A percentile compares a stretch with the other conserved stretches of the same genome.
These are phyloP conservation scores for Erucastrum elatum DNA, from an alignment of 345 rosid genomes.

Conservation along the genomic window DNA sequence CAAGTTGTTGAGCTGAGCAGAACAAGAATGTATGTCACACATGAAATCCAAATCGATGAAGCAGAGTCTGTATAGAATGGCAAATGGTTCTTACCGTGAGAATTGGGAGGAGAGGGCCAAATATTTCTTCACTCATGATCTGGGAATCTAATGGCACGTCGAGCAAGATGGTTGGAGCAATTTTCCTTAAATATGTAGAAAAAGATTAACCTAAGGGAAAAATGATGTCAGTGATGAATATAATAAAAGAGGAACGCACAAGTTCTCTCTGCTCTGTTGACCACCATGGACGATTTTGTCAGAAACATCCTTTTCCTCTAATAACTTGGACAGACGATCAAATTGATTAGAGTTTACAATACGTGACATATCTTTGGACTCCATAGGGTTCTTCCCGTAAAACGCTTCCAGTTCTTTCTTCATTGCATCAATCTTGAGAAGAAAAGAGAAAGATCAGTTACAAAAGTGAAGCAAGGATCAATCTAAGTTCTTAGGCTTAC, in stretches of 20 bases:
- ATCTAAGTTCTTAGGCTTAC: constrained; percentile 47
- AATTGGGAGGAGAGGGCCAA: constrained; percentile 96
- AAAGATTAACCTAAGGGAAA: neutral
- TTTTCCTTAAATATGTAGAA: constrained; percentile 50
- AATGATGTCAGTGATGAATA: neutral
- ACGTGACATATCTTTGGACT: constrained; percentile 80
- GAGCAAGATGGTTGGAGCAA: constrained; percentile 84
- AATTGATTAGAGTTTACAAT: constrained; percentile 85
- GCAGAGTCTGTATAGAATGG: neutral
- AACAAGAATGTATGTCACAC: constrained; percentile 4
- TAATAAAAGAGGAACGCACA: constrained; percentile 56
- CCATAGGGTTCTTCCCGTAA: constrained; percentile 76
- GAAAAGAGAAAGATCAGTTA: constrained; percentile 24
- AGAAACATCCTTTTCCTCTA: constrained; percentile 87
- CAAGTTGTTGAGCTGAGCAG: constrained; percentile 63
- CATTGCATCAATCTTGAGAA: constrained; percentile 59
- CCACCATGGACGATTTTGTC: constrained; percentile 81
- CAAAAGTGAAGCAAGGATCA: constrained; percentile 12
- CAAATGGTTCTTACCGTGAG: constrained; percentile 45
- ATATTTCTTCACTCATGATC: constrained; percentile 91
- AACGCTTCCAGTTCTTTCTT: constrained; percentile 63
- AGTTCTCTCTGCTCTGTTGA: constrained; percentile 57
- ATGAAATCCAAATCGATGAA: neutral
- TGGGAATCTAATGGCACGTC: constrained; percentile 73
- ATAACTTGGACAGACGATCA: constrained; percentile 62